Base-by-base conservation (phyloP, 106 monocot species). In the Dendrobium catenatum region DNA sequence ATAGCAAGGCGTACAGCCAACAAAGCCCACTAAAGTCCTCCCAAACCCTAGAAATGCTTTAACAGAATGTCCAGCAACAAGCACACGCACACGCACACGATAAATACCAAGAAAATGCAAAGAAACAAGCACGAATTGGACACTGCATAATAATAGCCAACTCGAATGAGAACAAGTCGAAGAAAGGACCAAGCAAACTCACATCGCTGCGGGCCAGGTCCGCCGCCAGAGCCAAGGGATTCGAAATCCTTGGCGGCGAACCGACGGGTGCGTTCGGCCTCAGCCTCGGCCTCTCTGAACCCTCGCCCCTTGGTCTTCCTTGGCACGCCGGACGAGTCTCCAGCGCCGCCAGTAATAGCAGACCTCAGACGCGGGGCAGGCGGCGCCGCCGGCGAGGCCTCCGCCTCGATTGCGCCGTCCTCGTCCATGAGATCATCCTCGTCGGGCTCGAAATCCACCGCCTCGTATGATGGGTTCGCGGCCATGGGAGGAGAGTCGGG, bases 381-480 rank as follows among this genome's bases (percentile, higher is more conserved):
- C 26, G 81, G 55, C 6, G 81, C 72, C 67, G 33, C 20, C 27
- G 79, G 70, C 6, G 82, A 75, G 8, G 70, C 88, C 42, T 77
- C 83, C 42, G 55, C 85, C 20, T 89, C 91, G n/a, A 43, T 89
- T 41, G 56, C 75, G 49, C 18, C 92, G 42, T 96, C 93, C 76
- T 93, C 96, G 80, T 96, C 96, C 93, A 93, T 93, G 46, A 96
- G 91, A 73, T 96, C 96, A 80, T 96, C 96, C n/a, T 91, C 91
- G 72, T 95, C 95, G 29, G 85, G 85, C 80, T 95, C 93, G 83
- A 93, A 96, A 67, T 96, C 96, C 20, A 96, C 88, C 64, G 81
- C 89, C 80, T 93, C 89, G 77, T 96, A 89, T 40, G 29, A 37
- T 24, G 84, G 82, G 54, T 82, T 86, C 43, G 89, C 81, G 54